Evolutionary conservation across 176 grass and related monocot genomes (phyloP), one percentile per base, ranked within the genome.

Genomic region (Oropetium thomaeum): DNA sequence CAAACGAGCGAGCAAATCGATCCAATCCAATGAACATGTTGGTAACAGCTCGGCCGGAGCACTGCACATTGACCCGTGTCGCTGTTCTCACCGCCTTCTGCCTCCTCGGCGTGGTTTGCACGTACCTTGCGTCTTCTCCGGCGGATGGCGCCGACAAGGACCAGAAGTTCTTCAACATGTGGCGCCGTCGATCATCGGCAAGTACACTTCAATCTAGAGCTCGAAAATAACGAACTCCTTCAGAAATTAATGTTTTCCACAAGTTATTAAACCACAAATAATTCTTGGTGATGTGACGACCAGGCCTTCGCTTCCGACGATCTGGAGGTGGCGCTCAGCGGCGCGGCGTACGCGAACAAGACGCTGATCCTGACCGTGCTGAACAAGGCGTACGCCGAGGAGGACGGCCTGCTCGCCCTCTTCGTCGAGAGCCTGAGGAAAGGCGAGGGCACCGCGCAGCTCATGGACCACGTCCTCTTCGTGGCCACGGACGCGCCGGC

Each of bases 331-430:
- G 87, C 84, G 48, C 68, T 93, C n/a, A 57, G 64, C 26, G 73
- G 81, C 48, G 91, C 81, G 22, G 84, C 87, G 10, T 84, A 82
- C 67, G 68, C 48, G 64, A 87, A 93, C 77, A 93, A 93, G 85
- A 93, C 84, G 55, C 34, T 90, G 65, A 87, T 90, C 38, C 28
- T 93, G 55, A 75, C 77, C 33, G 65, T 84, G 72, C 71, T 93
- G 45, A 93, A 93, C 77, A 69, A 76, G 87, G 91, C 87, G 12
- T 90, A 88, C 66, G 72, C 88, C 3, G 75, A 89, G 82, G 64
- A 89, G 40, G 84, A 80, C 47, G 86, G 88, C 65, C 81, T 97
- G 72, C 77, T 97, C n/a, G 80, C 87, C 30, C 77, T 97, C 11
- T 97, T 91, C 76, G 32, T 93, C 28, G 70, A 34, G 74, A 87